Conservation (phyloP, 23 red algal genomes). For the Gracilariopsis chorda region DNA sequence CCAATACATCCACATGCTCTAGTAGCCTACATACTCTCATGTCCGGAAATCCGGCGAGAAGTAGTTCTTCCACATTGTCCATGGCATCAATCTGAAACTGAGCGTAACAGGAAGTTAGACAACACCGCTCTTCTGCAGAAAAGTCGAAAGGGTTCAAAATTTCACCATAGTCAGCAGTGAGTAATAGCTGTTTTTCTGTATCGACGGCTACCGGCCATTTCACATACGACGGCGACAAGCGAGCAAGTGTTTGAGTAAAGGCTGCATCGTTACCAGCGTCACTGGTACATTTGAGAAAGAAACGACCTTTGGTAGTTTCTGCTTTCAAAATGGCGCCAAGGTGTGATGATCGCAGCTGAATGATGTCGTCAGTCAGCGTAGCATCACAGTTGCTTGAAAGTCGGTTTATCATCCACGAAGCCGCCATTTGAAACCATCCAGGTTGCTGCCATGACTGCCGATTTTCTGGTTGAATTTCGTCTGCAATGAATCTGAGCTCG, state of each 20-base stretch:
- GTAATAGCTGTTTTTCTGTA: neutral
- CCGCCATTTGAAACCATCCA: neutral
- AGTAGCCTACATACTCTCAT: neutral
- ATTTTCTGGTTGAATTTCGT: neutral
- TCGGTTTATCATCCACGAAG: neutral
- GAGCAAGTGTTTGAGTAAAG: neutral
- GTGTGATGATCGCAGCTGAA: neutral
- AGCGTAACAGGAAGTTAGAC: neutral
- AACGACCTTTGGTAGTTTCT: neutral
- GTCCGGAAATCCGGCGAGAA: neutral
- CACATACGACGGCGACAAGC: neutral
- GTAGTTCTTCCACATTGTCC: neutral
- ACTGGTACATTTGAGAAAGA: neutral
- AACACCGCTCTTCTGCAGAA: neutral
- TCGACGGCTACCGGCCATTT: neutral
- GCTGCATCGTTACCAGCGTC: neutral
- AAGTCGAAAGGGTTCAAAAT: neutral
- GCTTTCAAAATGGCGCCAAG: neutral
- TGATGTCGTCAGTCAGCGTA: neutral
- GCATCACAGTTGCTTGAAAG: neutral
- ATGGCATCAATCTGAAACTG: neutral
- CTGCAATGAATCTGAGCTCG: neutral
- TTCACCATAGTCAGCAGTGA: constrained; percentile 9
- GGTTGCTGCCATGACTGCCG: neutral
- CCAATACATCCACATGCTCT: neutral